Conservation (phyloP, 2,329 filamentous ascomycete genomes). For the Hymenoscyphus fraxineus region DNA sequence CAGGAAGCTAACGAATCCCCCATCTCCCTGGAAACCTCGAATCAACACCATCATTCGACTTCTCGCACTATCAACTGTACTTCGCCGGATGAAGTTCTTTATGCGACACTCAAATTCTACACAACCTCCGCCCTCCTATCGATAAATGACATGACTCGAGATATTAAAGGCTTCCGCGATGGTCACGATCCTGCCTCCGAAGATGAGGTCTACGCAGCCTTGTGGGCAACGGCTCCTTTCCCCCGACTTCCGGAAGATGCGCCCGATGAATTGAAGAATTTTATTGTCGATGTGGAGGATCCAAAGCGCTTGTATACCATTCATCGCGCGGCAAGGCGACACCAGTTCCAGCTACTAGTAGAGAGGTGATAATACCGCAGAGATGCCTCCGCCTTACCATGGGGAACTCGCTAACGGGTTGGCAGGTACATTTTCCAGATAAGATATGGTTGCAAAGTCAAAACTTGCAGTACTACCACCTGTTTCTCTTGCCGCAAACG, state of each 20-base stretch:
- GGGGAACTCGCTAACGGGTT: conserved; percentile 11
- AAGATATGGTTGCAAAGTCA: conserved; percentile 71
- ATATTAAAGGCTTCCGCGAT: conserved; percentile 12
- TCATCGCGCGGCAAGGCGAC: conserved; percentile 56
- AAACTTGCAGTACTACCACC: conserved; percentile 67
- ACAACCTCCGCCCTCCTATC: neutral
- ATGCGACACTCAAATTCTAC: neutral
- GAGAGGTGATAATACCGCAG: conserved; percentile 51
- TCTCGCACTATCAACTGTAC: neutral
- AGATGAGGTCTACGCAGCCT: conserved; percentile 45
- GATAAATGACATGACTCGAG: conserved; percentile 8
- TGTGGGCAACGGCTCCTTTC: conserved; percentile 61
- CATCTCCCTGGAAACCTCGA: neutral
- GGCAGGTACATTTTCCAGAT: conserved; percentile 76
- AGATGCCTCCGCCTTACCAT: neutral
- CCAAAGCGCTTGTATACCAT: conserved; percentile 59
- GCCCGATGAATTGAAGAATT: conserved; percentile 52
- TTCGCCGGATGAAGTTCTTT: neutral
- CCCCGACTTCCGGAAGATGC: conserved; percentile 57
- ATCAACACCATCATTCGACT: neutral
- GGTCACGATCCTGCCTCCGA: conserved; percentile 23
- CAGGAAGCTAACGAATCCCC: neutral
- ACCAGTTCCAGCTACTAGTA: conserved; percentile 63
- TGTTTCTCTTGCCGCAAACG: conserved; percentile 77
- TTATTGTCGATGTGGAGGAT: conserved; percentile 57